Conservation (phyloP, 78 protist genomes). For the Tieghemostelium lacteum region DNA sequence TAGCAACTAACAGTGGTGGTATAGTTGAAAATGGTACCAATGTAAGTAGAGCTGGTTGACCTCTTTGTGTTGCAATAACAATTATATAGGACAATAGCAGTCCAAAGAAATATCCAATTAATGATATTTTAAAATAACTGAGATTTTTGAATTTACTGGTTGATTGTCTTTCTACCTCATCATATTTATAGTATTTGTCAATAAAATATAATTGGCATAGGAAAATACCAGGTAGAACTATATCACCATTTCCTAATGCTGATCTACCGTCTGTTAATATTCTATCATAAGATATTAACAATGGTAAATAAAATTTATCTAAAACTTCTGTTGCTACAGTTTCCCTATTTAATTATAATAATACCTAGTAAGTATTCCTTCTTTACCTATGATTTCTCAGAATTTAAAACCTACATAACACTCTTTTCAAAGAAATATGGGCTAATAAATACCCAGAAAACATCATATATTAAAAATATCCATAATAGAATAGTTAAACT, state of each 20-base stretch:
- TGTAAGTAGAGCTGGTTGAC: constrained; percentile 61
- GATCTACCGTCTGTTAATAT: constrained; percentile 20
- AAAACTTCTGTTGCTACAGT: constrained; percentile 38
- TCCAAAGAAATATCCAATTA: constrained; percentile 17
- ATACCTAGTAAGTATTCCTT: not conserved
- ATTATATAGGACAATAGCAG: constrained; percentile 6
- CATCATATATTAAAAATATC: constrained; percentile 57
- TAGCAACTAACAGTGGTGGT: not conserved
- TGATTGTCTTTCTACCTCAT: not conserved
- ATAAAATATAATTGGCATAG: constrained; percentile 58
- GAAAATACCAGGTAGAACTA: constrained; percentile 54
- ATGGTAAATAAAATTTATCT: constrained; percentile 48
- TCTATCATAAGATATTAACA: constrained; percentile 12
- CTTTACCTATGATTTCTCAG: not conserved
- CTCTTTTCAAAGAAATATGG: constrained; percentile 36
- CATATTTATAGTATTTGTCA: constrained; percentile 28
- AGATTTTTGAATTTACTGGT: not conserved
- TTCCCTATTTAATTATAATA: constrained; percentile 29
- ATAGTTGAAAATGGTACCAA: constrained; percentile 8
- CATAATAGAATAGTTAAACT: constrained; percentile 13
- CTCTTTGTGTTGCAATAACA: not conserved
- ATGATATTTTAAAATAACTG: constrained; percentile 44
- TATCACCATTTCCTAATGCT: constrained; percentile 60
- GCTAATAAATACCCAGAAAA: constrained; percentile 58
- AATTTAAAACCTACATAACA: constrained; percentile 37